Evolutionary conservation across 495 filamentous ascomycete genomes (phyloP).

Genomic region (Margaritispora aquatica): DNA sequence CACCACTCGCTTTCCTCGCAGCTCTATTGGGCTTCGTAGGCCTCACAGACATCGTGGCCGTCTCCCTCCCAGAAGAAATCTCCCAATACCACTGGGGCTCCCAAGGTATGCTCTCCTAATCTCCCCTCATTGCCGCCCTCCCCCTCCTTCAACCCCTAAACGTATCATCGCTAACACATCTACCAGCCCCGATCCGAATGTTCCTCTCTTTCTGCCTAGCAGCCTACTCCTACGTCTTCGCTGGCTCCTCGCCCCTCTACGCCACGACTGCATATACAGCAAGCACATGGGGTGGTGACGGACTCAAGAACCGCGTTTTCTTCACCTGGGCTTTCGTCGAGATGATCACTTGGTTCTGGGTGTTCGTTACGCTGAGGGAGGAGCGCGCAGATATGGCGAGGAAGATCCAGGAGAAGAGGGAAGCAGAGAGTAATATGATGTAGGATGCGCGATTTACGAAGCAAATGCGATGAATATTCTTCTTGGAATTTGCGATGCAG

Average conservation of each 20-base stretch:
- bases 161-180: constrained; percentile 18
- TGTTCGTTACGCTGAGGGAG: constrained; percentile 49
- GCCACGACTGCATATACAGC: constrained; percentile 22
- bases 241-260: constrained; percentile 33
- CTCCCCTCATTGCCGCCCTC: constrained; percentile 30
- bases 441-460: constrained; percentile 8
- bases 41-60: constrained; percentile 65
- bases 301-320: constrained; percentile 70
- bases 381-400: constrained; percentile 33
- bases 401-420: constrained; percentile 23
- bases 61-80: constrained; percentile 66
- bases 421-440: constrained; percentile 16
- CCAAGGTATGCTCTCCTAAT: constrained; percentile 57
- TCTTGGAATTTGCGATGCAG: no score
- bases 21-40: constrained; percentile 61
- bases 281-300: constrained; percentile 42
- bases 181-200: constrained; percentile 54
- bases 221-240: constrained; percentile 61
- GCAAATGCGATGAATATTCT: neutral
- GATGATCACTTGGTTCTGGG: constrained; percentile 85
- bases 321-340: constrained; percentile 84
- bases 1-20: constrained; percentile 65
- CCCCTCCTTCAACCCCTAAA: constrained; percentile 6
- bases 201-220: constrained; percentile 57
- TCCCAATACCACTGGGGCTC: constrained; percentile 58